Base-by-base conservation (phyloP, 2,329 filamentous ascomycete genomes). In the Apiospora aurea region DNA sequence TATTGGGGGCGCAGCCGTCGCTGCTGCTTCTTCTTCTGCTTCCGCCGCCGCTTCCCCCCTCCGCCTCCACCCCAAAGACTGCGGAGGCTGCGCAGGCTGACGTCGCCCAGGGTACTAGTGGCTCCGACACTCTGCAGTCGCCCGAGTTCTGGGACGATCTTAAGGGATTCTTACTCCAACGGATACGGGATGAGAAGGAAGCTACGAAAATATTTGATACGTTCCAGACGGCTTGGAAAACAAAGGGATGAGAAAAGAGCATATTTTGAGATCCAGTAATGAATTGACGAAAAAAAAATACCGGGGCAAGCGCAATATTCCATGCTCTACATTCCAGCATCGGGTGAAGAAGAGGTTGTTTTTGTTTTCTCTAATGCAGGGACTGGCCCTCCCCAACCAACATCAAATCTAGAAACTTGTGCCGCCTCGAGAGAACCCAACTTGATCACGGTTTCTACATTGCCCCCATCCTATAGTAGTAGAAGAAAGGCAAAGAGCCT, bases 111-210 rank as follows among this genome's bases (percentile, higher is more conserved):
- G 86, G 84, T 3, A 81, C 85, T n/a, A 90, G 88, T 75, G 88
- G 88, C 46, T 83, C 83, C 70, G 88, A 89, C 41, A 87, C 92
- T 26, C 79, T 97, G 75, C 84, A 89, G 78, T 92, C 90, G 16
- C 89, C 92, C 8, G 91, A 88, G 71, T 99, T 99, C 80, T 99
- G 96, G 96, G 83, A 83, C 11, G 96, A 98, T 84, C 82, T 99
- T 74, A 90, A 91, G 79, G 93, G 89, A 0, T 98, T 96, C 82
- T 80, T 99, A 80, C 84, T 90, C 78, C 93, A 95, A 84, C 89
- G 94, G 80, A 83, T 97, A 77, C 91, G 92, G 82, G 93, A 97
- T 79, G 90, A 90, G 78, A 82, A 82, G 71, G 82, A 87, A 78
- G 93, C 92, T 0, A 89, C 89, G 75, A 88, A 90, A 77, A 81